Base-by-base conservation (phyloP, 805 yeast genomes). In the Kuraishia ogatae region DNA sequence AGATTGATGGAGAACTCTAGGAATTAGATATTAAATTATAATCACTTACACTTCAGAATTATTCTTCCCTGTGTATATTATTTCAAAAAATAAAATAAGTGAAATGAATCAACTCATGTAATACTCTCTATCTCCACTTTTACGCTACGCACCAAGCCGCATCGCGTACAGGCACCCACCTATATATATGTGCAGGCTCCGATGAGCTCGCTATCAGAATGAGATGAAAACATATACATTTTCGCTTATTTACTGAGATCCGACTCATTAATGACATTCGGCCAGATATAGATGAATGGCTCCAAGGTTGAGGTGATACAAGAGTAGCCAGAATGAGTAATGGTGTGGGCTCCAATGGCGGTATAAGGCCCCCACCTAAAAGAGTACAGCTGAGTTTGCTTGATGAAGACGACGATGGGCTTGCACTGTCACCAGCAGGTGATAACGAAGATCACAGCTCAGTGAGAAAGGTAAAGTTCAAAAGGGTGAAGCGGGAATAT, bases 1-100 rank as follows among this genome's bases (percentile, higher is more conserved):
- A 81, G 99, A 61, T 75, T 94, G 60, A 81, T 87, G 60, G 92
- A 94, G 73, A 80, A 78, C 57, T 24, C 28, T 2, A 19, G 7
- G n/a, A 49, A 23, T 13, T 26, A 49, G 35, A 24, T 3, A 21
- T 22, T 10, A 35, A 11, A 35, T 4, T 15, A 6, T 26, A 10
- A 35, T 35, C n/a, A n/a, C n/a, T n/a, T n/a, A n/a, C n/a, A 13
- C 13, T 15, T 35, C 43, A 3, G 43, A 35, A 35, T 28, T 28
- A 35, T 10, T 26, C 29, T 26, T 26, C 29, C 8, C 29, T 26
- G 10, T 46, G 19, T 46, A 15, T 46, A 46, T 11, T 6, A 5
- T 22, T 7, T 20, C 13, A 2, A 20, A 46, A 46, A 6, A 10
- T 13, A 7, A 35, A 13, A 13, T 10, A 35, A 35, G 4, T 11